phyloP scores from a whole-genome alignment of 2,329 filamentous ascomycete genomes.

The Aureobasidium sp. region DNA sequence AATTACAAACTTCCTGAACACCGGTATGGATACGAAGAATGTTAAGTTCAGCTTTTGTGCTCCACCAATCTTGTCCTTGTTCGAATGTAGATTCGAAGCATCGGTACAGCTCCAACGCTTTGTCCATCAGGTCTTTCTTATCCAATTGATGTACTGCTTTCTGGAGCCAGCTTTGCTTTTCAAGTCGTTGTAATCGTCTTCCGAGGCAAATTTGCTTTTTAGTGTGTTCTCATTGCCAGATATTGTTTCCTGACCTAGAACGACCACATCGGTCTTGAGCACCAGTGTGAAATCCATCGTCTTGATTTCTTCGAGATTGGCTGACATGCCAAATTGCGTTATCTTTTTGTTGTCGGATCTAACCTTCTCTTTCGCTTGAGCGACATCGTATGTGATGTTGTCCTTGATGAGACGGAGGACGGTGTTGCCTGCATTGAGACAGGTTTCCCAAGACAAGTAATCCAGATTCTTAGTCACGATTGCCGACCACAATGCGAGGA shows the following conservation, averaged over 20 bases:
- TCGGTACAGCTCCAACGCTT: not conserved
- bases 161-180: not conserved
- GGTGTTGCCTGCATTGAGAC: conserved; percentile 24
- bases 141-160: not conserved
- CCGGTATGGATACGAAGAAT: not conserved
- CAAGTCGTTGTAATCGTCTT: conserved; percentile 14
- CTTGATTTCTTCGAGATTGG: conserved; percentile 15
- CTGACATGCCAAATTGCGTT: not conserved
- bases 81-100: not conserved
- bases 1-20: not conserved
- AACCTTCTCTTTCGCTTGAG: conserved; percentile 16
- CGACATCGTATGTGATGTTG: conserved; percentile 16
- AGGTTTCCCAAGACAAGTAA: conserved; percentile 23
- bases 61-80: not conserved
- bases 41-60: not conserved
- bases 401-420: conserved; percentile 11
- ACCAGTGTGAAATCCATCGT: conserved; percentile 26
- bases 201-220: conserved; percentile 18
- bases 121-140: not conserved
- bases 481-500: conserved; percentile 24
- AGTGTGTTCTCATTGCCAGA: conserved; percentile 14
- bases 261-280: conserved; percentile 21
- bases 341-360: conserved; percentile 10
- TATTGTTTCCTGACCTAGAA: conserved; percentile 14
- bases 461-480: conserved; percentile 22